Evolutionary conservation across 768 basidiomycete genomes (phyloP).

Genomic region (Tricholoma saponaceum): DNA sequence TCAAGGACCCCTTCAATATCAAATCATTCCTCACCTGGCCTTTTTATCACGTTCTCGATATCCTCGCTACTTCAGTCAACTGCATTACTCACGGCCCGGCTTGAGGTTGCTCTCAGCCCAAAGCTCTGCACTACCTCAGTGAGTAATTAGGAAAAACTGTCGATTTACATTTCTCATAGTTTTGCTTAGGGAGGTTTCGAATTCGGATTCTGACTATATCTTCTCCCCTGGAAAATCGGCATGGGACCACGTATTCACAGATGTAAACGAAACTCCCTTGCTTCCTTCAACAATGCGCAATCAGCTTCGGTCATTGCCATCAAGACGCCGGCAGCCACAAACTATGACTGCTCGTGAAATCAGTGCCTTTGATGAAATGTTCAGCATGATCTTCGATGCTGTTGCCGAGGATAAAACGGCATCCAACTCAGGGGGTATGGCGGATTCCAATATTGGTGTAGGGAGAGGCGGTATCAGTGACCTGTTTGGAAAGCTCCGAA

Average conservation of each 20-base stretch:
- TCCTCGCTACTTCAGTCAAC: not conserved
- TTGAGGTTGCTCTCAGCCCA: not conserved
- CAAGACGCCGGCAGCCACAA: slow-evolving; percentile 32
- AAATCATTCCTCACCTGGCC: not conserved
- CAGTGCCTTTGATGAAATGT: slow-evolving; percentile 67
- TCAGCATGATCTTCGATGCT: slow-evolving; percentile 64
- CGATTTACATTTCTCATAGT: not conserved
- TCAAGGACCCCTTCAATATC: not conserved
- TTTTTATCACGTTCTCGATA: not conserved
- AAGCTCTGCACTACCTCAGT: not conserved
- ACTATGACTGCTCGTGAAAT: slow-evolving; percentile 68
- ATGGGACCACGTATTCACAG: slow-evolving; percentile 54
- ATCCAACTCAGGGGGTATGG: slow-evolving; percentile 3
- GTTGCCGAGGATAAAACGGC: slow-evolving; percentile 30
- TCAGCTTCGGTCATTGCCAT: not conserved
- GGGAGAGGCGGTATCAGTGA: slow-evolving; percentile 36
- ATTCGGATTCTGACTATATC: slow-evolving; percentile 20
- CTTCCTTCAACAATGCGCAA: slow-evolving; percentile 13
- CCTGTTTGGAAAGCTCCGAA: slow-evolving; percentile 52
- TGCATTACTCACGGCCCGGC: not conserved
- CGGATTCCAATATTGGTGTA: slow-evolving; percentile 13
- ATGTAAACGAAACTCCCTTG: slow-evolving; percentile 30
- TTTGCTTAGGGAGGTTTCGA: not conserved
- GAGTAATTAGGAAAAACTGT: not conserved
- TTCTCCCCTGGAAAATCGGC: slow-evolving; percentile 32